Conservation (phyloP, 441 rosid species). For the Syzygium malaccense region DNA sequence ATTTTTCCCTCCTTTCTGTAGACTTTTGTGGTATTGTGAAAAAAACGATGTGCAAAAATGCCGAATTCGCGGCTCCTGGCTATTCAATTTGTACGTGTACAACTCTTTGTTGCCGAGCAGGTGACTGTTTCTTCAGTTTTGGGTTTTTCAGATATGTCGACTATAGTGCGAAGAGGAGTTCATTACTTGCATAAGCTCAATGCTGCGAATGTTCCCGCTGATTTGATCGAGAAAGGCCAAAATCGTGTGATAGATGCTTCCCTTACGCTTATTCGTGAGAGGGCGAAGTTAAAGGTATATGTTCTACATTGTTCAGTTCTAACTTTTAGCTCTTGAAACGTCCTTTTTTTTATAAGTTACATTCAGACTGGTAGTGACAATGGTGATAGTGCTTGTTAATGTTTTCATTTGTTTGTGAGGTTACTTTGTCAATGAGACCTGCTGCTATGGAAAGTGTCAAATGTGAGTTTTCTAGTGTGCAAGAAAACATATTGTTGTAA, state of each 20-base stretch:
- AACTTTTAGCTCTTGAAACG: not conserved
- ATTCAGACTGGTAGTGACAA: not conserved
- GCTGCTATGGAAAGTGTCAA: not conserved
- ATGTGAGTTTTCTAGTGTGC: not conserved
- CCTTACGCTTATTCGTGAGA: conserved; percentile 89
- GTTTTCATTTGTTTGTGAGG: not conserved
- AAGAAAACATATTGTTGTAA: not conserved
- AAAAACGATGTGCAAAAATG: too few relatives aligned
- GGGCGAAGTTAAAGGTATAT: conserved; percentile 87
- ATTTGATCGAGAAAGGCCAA: conserved; percentile 68
- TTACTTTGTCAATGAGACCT: not conserved
- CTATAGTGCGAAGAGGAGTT: conserved; percentile 42
- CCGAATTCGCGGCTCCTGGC: not conserved
- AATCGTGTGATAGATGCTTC: conserved; percentile 90
- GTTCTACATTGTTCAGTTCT: not conserved
- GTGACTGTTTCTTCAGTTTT: not conserved
- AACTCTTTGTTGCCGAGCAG: not conserved
- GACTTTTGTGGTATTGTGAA: not conserved
- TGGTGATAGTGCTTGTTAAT: not conserved
- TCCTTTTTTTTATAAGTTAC: not conserved
- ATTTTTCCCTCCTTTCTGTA: not conserved
- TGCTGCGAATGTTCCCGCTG: conserved; percentile 49
- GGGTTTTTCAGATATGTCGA: conserved; percentile 41
- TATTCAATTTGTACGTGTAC: not conserved
- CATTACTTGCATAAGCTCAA: conserved; percentile 56